Evolutionary conservation across 768 basidiomycete genomes (phyloP).

Genomic region (Albatrellus ellisii): DNA sequence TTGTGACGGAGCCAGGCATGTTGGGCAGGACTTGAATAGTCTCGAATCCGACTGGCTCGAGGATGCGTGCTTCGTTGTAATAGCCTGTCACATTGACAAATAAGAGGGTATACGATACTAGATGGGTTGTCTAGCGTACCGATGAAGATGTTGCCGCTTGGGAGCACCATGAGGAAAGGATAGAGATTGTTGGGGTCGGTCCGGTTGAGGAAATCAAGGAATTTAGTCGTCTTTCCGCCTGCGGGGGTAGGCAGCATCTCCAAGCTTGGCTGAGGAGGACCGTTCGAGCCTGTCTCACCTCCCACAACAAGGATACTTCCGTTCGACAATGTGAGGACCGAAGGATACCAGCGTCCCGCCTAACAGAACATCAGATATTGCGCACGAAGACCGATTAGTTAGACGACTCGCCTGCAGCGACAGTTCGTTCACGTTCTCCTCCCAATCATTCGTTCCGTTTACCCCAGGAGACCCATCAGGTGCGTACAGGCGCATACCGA

Average conservation of each 20-base stretch:
- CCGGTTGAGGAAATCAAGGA: constrained; percentile 51
- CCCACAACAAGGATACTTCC: constrained; percentile 65
- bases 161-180: constrained; percentile 62
- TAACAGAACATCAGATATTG: constrained; percentile 12
- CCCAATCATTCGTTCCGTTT: constrained; percentile 70
- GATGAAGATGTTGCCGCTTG: constrained; percentile 56
- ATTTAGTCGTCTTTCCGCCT: constrained; percentile 47
- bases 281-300: constrained; percentile 64
- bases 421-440: constrained; percentile 50
- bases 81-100: constrained; percentile 32
- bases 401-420: constrained; percentile 38
- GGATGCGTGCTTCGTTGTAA: constrained; percentile 70
- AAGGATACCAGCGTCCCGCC: constrained; percentile 63
- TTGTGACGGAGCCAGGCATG: constrained; percentile 61
- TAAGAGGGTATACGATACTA: not conserved
- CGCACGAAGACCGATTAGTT: not conserved
- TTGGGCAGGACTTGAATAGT: constrained; percentile 53
- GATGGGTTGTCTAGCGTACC: constrained; percentile 24
- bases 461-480: constrained; percentile 56
- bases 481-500: constrained; percentile 58
- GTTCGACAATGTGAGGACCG: constrained; percentile 55
- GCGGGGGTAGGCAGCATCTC: constrained; percentile 57
- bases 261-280: constrained; percentile 46
- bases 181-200: constrained; percentile 77
- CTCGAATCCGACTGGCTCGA: constrained; percentile 51